Evolutionary conservation across 2,329 filamentous ascomycete species (phyloP).

Genomic region (Cercospora sp.): DNA sequence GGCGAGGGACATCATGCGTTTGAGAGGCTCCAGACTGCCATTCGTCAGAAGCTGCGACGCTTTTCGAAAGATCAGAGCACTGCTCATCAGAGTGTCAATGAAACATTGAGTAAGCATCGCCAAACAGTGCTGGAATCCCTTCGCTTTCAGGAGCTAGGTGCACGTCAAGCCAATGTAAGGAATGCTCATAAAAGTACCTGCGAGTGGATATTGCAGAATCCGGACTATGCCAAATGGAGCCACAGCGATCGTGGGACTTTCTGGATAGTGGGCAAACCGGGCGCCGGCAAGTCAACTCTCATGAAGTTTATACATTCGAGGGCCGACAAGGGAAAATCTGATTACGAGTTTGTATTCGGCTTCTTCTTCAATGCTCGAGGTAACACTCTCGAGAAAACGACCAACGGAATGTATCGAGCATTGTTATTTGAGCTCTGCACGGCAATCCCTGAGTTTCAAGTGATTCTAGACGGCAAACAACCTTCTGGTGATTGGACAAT

Average conservation of each 20-base stretch:
- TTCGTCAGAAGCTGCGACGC: too few species aligned
- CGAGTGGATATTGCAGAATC: background rate
- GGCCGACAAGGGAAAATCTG: background rate
- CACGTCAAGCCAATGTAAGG: background rate
- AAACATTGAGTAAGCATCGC: background rate
- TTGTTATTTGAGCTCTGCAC: too few species aligned
- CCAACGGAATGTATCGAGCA: background rate
- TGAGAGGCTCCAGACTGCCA: too few species aligned
- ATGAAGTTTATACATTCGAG: background rate
- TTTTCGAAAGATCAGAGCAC: too few species aligned
- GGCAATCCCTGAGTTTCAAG: too few species aligned
- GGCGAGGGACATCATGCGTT: background rate
- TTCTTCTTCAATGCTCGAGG: background rate
- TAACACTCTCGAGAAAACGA: background rate
- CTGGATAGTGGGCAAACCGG: background rate
- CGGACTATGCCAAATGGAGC: background rate
- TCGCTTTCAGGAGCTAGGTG: background rate
- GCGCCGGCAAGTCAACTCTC: background rate
- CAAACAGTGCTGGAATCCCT: background rate
- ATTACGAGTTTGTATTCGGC: background rate
- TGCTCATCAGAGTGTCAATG: background rate
- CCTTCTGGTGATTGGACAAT: background rate
- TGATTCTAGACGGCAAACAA: background rate
- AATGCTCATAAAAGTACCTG: background rate
- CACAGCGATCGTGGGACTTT: background rate